Evolutionary conservation across 148 eudicot genomes (phyloP).

Genomic region (Amaranthus hypochondriacus): DNA sequence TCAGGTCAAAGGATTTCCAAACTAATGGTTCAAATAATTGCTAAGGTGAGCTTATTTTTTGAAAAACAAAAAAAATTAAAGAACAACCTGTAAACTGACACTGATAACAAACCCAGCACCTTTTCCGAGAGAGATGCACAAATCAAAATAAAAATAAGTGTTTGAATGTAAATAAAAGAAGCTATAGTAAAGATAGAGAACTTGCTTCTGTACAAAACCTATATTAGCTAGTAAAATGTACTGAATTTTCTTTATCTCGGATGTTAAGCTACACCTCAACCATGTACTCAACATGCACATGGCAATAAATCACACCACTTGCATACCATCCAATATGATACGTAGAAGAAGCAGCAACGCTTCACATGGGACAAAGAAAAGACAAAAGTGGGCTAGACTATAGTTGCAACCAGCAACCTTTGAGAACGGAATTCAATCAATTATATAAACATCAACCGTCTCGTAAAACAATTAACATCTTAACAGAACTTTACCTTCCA

Average conservation of each 20-base stretch:
- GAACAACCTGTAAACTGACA: too few relatives aligned
- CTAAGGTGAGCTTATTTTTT: too few relatives aligned
- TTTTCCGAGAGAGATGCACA: background rate
- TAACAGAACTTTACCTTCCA: slow-evolving; percentile 76
- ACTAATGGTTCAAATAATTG: too few relatives aligned
- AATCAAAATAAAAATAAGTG: too few relatives aligned
- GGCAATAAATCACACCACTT: background rate
- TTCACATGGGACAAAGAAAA: background rate
- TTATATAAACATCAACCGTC: background rate
- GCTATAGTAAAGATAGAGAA: background rate
- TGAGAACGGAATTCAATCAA: background rate
- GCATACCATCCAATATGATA: background rate
- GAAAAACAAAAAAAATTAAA: too few relatives aligned
- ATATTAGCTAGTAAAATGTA: background rate
- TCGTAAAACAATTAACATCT: background rate
- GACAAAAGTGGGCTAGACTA: background rate
- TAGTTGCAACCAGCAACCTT: background rate
- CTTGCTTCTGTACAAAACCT: slow-evolving; percentile 5
- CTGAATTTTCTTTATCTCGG: background rate
- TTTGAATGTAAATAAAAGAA: too few relatives aligned
- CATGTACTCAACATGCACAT: background rate
- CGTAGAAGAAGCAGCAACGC: background rate
- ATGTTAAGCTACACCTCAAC: background rate
- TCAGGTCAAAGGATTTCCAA: too few relatives aligned
- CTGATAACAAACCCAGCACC: background rate